These are phyloP conservation scores for Pestalotiopsis sp. DNA, from an alignment of 2,329 filamentous ascomycete genomes.

Conservation along the genomic window DNA sequence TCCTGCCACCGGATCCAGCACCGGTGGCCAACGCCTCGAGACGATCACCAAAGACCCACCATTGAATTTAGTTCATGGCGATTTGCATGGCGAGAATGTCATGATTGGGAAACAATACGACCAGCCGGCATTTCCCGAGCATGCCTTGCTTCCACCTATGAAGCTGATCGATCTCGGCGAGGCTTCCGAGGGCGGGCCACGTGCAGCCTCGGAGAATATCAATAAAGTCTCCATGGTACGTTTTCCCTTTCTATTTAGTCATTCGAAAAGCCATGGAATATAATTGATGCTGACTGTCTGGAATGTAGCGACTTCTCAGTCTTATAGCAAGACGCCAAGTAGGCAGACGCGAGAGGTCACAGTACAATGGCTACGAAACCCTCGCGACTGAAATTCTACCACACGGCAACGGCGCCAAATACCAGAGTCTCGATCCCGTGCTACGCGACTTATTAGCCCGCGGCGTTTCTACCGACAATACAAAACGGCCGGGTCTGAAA, in stretches of 20 bases:
- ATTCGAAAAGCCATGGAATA: neutral
- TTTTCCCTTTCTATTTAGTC: too few species aligned
- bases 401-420: neutral
- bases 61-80: neutral
- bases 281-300: neutral
- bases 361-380: neutral
- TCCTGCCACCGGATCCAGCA: neutral
- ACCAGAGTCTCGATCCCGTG: neutral
- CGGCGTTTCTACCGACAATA: neutral
- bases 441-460: neutral
- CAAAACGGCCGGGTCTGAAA: neutral
- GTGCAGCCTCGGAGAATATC: neutral
- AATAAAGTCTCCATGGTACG: neutral
- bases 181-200: neutral
- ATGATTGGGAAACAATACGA: neutral
- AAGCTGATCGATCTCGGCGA: neutral
- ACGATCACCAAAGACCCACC: neutral
- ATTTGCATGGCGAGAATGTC: neutral
- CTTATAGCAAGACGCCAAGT: neutral
- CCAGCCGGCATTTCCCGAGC: neutral
- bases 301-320: neutral
- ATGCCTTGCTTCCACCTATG: neutral
- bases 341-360: neutral
- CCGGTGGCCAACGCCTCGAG: neutral
- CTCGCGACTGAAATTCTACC: conserved; percentile 8